Evolutionary conservation across 2,329 filamentous ascomycete species (phyloP).

Genomic region (Bipolaris cookei): DNA sequence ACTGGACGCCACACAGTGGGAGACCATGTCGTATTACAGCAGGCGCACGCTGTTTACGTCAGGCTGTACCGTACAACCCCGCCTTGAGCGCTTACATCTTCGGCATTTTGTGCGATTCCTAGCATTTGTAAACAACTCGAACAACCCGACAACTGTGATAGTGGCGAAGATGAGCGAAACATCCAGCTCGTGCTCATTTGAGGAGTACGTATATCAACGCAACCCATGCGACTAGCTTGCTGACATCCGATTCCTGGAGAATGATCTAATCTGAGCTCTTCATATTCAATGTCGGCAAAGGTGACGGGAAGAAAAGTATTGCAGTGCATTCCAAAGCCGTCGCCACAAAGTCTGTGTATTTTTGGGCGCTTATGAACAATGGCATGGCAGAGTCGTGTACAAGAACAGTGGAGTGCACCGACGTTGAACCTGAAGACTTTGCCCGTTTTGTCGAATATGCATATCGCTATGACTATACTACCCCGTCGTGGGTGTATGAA

Average conservation of each 20-base stretch:
- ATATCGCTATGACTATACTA: conserved; percentile 33
- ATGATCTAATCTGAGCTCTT: conserved; percentile 31
- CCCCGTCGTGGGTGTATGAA: conserved; percentile 14
- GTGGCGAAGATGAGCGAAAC: conserved; percentile 10
- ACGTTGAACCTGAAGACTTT: conserved; percentile 34
- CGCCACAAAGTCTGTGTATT: conserved; percentile 23
- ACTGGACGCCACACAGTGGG: neutral
- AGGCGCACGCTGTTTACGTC: neutral
- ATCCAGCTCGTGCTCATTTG: conserved; percentile 5
- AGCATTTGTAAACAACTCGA: neutral
- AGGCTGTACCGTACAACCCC: conserved; percentile 17
- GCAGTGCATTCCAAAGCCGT: conserved; percentile 30
- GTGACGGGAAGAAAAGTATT: conserved; percentile 19
- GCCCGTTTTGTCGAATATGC: conserved; percentile 37
- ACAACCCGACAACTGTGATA: neutral
- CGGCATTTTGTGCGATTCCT: neutral
- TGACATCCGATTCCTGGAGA: neutral
- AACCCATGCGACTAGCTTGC: neutral
- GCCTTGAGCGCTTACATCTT: neutral
- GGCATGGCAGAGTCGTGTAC: conserved; percentile 27
- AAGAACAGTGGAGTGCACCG: conserved; percentile 18
- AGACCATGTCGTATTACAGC: neutral
- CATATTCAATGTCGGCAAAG: conserved; percentile 31
- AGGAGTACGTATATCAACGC: conserved; percentile 9
- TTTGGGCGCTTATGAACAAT: conserved; percentile 31